phyloP scores from a whole-genome alignment of 2,329 filamentous ascomycete genomes.

The Sarocladium kiliense region DNA sequence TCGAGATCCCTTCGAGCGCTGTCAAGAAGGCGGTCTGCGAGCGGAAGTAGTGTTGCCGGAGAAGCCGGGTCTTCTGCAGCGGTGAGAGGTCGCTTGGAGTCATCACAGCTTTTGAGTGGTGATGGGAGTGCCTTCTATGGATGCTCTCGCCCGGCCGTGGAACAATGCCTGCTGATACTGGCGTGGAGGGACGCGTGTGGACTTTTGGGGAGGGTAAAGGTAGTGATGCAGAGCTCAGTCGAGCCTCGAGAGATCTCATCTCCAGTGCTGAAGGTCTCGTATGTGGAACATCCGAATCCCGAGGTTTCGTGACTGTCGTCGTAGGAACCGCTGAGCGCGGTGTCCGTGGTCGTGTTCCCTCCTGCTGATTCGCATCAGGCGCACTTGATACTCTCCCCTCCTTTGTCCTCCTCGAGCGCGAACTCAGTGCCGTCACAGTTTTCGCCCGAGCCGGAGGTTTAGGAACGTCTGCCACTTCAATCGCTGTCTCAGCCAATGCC shows the following conservation, averaged over 20 bases:
- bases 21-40: slow-evolving; percentile 76
- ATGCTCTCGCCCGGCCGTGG: slow-evolving; percentile 43
- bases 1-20: slow-evolving; percentile 78
- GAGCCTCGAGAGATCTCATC: slow-evolving; percentile 50
- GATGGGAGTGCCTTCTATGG: slow-evolving; percentile 56
- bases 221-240: slow-evolving; percentile 63
- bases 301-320: slow-evolving; percentile 2
- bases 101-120: slow-evolving; percentile 49
- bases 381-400: slow-evolving; percentile 42
- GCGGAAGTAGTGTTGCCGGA: slow-evolving; percentile 78
- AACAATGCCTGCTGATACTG: slow-evolving; percentile 48
- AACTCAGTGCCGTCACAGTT: slow-evolving; percentile 51
- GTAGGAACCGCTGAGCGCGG: slow-evolving; percentile 13
- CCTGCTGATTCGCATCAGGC: slow-evolving; percentile 29
- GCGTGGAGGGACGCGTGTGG: slow-evolving; percentile 48
- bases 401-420: slow-evolving; percentile 43
- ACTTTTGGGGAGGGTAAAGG: slow-evolving; percentile 55
- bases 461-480: slow-evolving; percentile 27
- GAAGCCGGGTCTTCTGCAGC: slow-evolving; percentile 63
- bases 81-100: slow-evolving; percentile 57
- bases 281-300: not conserved
- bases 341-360: slow-evolving; percentile 20
- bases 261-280: slow-evolving; percentile 44
- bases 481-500: slow-evolving; percentile 25
- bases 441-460: slow-evolving; percentile 63